These are phyloP conservation scores for Ulmus americana DNA, from an alignment of 331 rosid genomes.

Conservation along the genomic window DNA sequence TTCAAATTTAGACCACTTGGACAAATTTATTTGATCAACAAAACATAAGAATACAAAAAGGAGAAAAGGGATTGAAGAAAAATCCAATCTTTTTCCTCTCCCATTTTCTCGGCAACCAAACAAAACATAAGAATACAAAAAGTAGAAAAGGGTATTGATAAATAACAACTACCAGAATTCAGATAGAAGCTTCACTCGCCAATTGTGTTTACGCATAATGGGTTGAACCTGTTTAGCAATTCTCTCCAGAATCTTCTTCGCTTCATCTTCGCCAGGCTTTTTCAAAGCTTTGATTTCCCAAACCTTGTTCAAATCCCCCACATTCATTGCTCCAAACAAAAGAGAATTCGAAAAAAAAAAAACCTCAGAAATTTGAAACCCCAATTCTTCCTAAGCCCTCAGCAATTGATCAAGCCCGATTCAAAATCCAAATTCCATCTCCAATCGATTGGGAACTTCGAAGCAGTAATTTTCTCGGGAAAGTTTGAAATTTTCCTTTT, in stretches of 20 bases:
- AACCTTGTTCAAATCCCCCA: conserved; percentile 64
- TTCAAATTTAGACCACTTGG: neutral
- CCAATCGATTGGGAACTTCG: too few relatives aligned
- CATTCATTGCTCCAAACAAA: conserved; percentile 39
- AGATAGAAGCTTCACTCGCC: conserved; percentile 89
- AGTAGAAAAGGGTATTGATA: neutral
- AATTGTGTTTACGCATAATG: conserved; percentile 77
- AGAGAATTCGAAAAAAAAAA: neutral
- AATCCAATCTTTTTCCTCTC: too few relatives aligned
- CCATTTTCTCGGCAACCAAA: conserved; percentile 1
- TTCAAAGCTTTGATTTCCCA: conserved; percentile 84
- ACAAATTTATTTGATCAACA: neutral
- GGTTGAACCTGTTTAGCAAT: conserved; percentile 93
- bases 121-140: conserved; percentile 2
- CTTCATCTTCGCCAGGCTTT: conserved; percentile 65
- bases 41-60: neutral
- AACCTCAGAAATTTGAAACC: neutral
- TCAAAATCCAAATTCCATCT: too few relatives aligned
- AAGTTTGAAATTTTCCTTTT: too few relatives aligned
- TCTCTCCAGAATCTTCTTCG: conserved; percentile 62
- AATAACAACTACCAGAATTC: conserved; percentile 57
- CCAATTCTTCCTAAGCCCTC: neutral
- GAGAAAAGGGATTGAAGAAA: neutral
- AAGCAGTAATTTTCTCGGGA: too few relatives aligned
- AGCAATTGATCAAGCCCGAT: too few relatives aligned